Conservation (phyloP, 805 yeast species). For the Ogataea zsoltii region DNA sequence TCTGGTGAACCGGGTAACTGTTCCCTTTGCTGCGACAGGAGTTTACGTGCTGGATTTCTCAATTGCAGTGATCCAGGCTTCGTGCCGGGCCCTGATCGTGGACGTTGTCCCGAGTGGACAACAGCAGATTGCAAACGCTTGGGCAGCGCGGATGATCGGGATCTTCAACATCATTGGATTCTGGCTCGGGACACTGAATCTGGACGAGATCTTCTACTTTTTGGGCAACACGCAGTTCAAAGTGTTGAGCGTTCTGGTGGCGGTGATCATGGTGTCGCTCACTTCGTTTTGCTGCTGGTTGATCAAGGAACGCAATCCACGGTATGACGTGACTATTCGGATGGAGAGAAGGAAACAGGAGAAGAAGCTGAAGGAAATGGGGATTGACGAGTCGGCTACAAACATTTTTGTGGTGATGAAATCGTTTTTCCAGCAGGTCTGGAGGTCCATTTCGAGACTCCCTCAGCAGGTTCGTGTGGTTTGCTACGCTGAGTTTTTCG, state of each 20-base stretch:
- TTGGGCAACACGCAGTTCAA: conserved; percentile 54
- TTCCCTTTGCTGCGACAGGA: conserved; percentile 53
- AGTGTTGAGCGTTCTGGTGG: conserved; percentile 45
- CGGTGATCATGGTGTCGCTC: conserved; percentile 40
- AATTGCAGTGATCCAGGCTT: conserved; percentile 59
- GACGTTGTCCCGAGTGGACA: conserved; percentile 59
- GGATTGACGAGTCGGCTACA: conserved; percentile 33
- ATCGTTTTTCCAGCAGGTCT: conserved; percentile 36
- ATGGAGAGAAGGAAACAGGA: conserved; percentile 38
- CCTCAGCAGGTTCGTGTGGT: conserved; percentile 54
- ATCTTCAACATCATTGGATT: conserved; percentile 59
- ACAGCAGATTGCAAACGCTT: conserved; percentile 60
- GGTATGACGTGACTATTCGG: conserved; percentile 39
- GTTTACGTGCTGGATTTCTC: conserved; percentile 58
- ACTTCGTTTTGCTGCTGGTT: conserved; percentile 42
- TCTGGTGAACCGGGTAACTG: conserved; percentile 34
- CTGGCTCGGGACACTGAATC: conserved; percentile 49
- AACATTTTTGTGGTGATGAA: conserved; percentile 21
- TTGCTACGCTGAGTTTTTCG: conserved; percentile 59
- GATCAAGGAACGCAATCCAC: conserved; percentile 52
- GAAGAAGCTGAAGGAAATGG: conserved; percentile 36
- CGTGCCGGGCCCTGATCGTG: conserved; percentile 60
- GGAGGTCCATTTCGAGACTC: conserved; percentile 37
- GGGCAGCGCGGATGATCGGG: conserved; percentile 68
- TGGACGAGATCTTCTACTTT: conserved; percentile 39